A percentile compares a stretch with the other conserved stretches of the same genome.
Evolutionary conservation across 352 stramenopile species (phyloP).

Genomic region (Pythium insidiosum): DNA sequence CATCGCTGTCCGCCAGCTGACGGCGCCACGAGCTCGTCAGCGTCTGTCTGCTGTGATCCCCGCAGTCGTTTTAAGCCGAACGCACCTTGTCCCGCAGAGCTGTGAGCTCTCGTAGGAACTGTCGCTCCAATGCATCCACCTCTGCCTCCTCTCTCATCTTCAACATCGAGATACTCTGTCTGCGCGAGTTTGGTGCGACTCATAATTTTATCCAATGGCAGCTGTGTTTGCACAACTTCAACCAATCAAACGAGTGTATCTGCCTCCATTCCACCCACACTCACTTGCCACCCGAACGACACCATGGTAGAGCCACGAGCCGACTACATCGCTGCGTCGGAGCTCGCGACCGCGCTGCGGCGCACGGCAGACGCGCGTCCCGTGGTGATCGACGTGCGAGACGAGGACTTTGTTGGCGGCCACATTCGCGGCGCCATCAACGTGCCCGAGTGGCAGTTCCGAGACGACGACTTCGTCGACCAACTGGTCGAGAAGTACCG

Average conservation of each 20-base stretch:
- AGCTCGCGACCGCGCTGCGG: slow-evolving; percentile 50
- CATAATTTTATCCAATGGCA: too few relatives aligned
- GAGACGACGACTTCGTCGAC: slow-evolving; percentile 77
- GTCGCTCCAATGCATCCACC: slow-evolving; percentile 13
- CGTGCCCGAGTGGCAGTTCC: slow-evolving; percentile 69
- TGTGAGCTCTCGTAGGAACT: slow-evolving; percentile 26
- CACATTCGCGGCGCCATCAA: slow-evolving; percentile 78
- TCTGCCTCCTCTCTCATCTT: not conserved
- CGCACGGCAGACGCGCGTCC: slow-evolving; percentile 20
- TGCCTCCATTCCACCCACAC: too few relatives aligned
- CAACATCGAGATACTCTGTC: too few relatives aligned
- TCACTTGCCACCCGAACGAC: too few relatives aligned
- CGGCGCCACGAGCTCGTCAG: not conserved
- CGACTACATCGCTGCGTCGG: slow-evolving; percentile 32
- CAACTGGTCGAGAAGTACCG: slow-evolving; percentile 59
- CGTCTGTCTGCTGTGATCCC: not conserved
- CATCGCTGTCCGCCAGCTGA: slow-evolving; percentile 21
- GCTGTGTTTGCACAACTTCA: too few relatives aligned
- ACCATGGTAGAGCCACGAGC: slow-evolving; percentile 10
- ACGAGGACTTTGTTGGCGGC: slow-evolving; percentile 60
- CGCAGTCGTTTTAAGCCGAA: not conserved
- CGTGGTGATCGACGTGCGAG: slow-evolving; percentile 71
- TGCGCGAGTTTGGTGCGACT: too few relatives aligned
- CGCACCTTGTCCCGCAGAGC: slow-evolving; percentile 19
- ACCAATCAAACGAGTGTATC: too few relatives aligned